phyloP scores from a whole-genome alignment of 345 rosid genomes.

The Ailanthus altissimus region DNA sequence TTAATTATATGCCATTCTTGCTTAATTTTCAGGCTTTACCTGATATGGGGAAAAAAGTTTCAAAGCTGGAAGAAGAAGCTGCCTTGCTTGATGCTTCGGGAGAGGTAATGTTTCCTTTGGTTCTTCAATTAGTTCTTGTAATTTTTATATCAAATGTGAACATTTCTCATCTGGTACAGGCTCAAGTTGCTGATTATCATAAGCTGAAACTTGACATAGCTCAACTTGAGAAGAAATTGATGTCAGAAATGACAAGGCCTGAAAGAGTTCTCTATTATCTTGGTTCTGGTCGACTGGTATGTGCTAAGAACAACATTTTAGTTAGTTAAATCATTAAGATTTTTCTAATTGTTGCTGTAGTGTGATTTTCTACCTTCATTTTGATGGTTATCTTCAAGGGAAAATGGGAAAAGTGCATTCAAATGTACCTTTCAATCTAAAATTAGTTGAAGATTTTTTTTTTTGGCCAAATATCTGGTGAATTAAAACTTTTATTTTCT shows the following conservation, averaged over 20 bases:
- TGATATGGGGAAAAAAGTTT: slow-evolving; percentile 75
- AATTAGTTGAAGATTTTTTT: not conserved
- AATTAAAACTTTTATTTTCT: not conserved
- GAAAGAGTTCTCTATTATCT: slow-evolving; percentile 90
- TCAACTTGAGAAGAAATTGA: slow-evolving; percentile 89
- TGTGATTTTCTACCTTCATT: not conserved
- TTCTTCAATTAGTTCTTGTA: slow-evolving; percentile 15
- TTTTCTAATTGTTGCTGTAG: not conserved
- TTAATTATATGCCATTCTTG: slow-evolving; percentile 21
- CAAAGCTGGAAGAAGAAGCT: slow-evolving; percentile 92
- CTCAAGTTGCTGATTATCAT: slow-evolving; percentile 87
- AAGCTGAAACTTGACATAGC: slow-evolving; percentile 80
- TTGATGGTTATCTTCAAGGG: not conserved
- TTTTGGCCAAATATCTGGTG: not conserved
- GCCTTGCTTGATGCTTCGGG: slow-evolving; percentile 84
- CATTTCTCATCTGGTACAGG: slow-evolving; percentile 42
- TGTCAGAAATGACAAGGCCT: slow-evolving; percentile 91
- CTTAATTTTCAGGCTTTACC: slow-evolving; percentile 72
- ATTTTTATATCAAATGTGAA: not conserved
- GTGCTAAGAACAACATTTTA: slow-evolving; percentile 24
- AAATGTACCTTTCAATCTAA: not conserved
- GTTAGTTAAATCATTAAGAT: not conserved
- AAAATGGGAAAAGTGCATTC: not conserved
- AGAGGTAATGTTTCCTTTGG: slow-evolving; percentile 54
- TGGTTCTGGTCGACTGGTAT: slow-evolving; percentile 91